Evolutionary conservation across 2,329 filamentous ascomycete species (phyloP), one percentile per base, ranked within the genome.

Genomic region (Nemania sp.): DNA sequence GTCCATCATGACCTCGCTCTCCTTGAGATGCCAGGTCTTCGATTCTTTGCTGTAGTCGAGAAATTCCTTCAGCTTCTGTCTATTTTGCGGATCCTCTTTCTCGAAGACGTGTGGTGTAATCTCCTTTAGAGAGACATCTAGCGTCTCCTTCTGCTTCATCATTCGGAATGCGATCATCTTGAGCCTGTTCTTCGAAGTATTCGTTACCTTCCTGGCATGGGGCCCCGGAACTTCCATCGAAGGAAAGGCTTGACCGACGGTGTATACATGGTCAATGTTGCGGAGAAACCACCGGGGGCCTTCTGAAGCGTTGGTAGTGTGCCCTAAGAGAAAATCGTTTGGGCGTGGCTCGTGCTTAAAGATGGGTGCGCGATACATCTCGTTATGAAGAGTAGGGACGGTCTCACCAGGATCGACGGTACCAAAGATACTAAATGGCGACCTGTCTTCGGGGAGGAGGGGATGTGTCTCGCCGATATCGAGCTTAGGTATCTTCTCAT

Each of bases 31-130:
- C 96, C 96, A 99, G 35, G 93, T 92, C 76, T 94, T 94, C 61
- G 90, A 88, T 20, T 94, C 92, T 76, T 97, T 94, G 75, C 96
- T 92, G 77, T 98, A 98, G 56, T 90, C 87, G 73, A 99, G 90
- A 79, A 99, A 98, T 75, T 99, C 96, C 76, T 98, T 96, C 82
- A 99, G 90, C 80, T 98, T 98, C 76, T 97, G 94, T 38, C 96
- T 89, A 74, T 98, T 98, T 77, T 98, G 95, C 64, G 96, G 94
- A 77, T 98, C 95, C 22, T 93, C 96, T 5, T 94, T 96, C 45
- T 96, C 95, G 7, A 93, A 93, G 69, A 98, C 93, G 78, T 99
- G 96, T 52, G 90, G 92, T 2, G 94, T 98, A 43, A 99, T 92
- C 74, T 95, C 93, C n/a, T 88, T 89, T 18, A 97, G 88, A 24